These are phyloP conservation scores for Corymbia calophylla DNA, from an alignment of 441 rosid species.

Conservation along the genomic window DNA sequence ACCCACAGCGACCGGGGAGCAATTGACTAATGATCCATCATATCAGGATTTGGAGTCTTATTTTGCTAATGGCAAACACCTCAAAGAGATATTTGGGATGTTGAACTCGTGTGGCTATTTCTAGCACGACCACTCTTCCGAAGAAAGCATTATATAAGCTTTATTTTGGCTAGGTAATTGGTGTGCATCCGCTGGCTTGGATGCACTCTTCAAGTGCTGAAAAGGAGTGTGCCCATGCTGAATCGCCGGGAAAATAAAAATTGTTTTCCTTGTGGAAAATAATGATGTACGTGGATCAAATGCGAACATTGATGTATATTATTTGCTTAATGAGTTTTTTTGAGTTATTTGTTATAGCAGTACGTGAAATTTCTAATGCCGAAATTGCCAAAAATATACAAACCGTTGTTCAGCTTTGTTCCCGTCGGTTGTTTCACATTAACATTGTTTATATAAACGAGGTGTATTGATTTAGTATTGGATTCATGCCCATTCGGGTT, in stretches of 20 bases:
- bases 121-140: background rate
- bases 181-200: background rate
- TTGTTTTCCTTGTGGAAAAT: background rate
- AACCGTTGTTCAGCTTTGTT: background rate
- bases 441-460: background rate
- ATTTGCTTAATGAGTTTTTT: background rate
- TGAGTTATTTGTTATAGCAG: background rate
- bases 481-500: background rate
- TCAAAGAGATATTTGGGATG: background rate
- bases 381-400: background rate
- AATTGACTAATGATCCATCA: background rate
- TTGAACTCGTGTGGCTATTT: background rate
- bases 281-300: background rate
- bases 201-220: background rate
- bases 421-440: background rate
- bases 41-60: background rate
- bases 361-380: background rate
- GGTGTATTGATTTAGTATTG: background rate
- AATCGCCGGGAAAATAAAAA: background rate
- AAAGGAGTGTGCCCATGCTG: background rate
- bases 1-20: background rate
- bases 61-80: background rate
- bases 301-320: background rate
- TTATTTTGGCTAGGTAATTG: background rate
- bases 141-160: background rate